A percentile compares a stretch with the other conserved stretches of the same genome.
Conservation (phyloP, 1,284 basidiomycete species). For the Cystobasidium sp. region DNA sequence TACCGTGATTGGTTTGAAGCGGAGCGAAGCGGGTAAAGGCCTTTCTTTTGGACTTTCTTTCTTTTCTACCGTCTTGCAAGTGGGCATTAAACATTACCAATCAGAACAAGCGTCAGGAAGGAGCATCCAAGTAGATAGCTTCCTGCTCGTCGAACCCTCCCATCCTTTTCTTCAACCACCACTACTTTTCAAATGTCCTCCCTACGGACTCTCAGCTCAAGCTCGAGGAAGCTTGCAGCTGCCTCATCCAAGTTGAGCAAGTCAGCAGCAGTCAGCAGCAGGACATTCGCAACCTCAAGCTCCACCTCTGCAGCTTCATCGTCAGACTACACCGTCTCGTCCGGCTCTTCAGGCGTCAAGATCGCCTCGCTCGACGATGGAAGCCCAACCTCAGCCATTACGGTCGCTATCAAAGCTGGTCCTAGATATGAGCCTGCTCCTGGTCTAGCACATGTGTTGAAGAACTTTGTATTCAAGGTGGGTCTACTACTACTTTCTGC, state of each 20-base stretch:
- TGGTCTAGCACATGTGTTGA: slow-evolving; percentile 86
- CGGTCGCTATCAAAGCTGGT: slow-evolving; percentile 88
- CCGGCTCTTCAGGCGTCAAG: slow-evolving; percentile 74
- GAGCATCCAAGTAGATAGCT: not conserved
- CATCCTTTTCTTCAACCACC: not conserved
- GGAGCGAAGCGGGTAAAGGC: not conserved
- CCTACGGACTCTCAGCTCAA: slow-evolving; percentile 28
- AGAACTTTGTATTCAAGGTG: slow-evolving; percentile 98
- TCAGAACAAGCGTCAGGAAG: not conserved
- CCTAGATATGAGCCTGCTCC: slow-evolving; percentile 81
- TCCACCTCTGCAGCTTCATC: slow-evolving; percentile 5
- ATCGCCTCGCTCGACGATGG: slow-evolving; percentile 77
- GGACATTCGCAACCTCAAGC: slow-evolving; percentile 10
- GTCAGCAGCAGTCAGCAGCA: not conserved
- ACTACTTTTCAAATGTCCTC: not conserved
- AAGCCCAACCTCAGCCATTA: slow-evolving; percentile 77
- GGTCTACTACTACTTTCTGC: slow-evolving; percentile 43
- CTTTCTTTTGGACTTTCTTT: not conserved
- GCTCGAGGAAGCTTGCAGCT: slow-evolving; percentile 27
- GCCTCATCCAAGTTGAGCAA: not conserved
- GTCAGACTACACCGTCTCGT: slow-evolving; percentile 65
- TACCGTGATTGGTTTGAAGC: slow-evolving; percentile 5
- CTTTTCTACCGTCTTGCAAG: not conserved
- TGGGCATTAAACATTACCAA: not conserved
- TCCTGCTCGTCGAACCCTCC: not conserved